Conservation (phyloP, 2,329 filamentous ascomycete species). For the Aspergillus aculeatinus region DNA sequence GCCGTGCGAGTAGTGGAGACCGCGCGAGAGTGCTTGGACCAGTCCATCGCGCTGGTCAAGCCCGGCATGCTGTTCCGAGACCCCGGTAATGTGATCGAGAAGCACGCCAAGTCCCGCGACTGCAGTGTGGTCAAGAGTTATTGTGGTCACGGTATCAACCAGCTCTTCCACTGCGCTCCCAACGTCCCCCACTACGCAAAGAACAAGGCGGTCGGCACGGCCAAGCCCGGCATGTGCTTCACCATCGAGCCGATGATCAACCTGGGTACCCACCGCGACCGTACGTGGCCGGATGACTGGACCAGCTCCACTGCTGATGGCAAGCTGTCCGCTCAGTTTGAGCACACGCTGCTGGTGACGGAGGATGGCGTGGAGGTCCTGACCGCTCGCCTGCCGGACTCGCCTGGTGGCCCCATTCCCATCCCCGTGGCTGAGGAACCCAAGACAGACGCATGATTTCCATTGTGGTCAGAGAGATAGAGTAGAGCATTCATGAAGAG, state of each 20-base stretch:
- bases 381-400: constrained; percentile 70
- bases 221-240: constrained; percentile 96
- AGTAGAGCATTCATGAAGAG: constrained; percentile 12
- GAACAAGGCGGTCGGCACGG: constrained; percentile 94
- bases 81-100: constrained; percentile 92
- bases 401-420: constrained; percentile 70
- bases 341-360: constrained; percentile 81
- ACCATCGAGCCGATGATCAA: constrained; percentile 99
- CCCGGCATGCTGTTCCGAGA: constrained; percentile 90
- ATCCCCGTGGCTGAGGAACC: constrained; percentile 47
- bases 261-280: constrained; percentile 82
- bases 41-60: constrained; percentile 87
- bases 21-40: constrained; percentile 82
- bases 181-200: constrained; percentile 97
- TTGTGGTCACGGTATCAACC: constrained; percentile 93
- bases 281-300: constrained; percentile 99
- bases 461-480: constrained; percentile 11
- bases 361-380: constrained; percentile 79
- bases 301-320: constrained; percentile 92
- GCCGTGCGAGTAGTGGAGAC: constrained; percentile 88
- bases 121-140: constrained; percentile 95
- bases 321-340: constrained; percentile 88
- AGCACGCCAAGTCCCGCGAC: constrained; percentile 78
- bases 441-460: constrained; percentile 24
- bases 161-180: constrained; percentile 86